Evolutionary conservation across 129 eudicot genomes (phyloP).

Genomic region (Gnaphalium uliginosum): DNA sequence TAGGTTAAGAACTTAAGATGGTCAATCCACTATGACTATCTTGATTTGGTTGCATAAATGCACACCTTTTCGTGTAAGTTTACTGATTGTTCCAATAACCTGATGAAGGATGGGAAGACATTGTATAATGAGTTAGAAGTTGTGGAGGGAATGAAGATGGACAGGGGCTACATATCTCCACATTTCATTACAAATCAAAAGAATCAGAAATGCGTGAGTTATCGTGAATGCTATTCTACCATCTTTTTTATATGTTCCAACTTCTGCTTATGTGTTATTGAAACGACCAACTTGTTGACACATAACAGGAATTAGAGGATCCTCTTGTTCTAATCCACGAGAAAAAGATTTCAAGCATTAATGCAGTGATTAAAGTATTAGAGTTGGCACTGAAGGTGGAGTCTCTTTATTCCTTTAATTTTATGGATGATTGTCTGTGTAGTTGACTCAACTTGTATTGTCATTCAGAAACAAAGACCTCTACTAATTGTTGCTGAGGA

Average conservation of each 20-base stretch:
- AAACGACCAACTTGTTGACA: not conserved
- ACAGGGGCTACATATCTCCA: slow-evolving; percentile 86
- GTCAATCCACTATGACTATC: not conserved
- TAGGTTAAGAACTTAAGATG: not conserved
- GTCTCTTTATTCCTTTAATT: not conserved
- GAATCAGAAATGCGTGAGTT: slow-evolving; percentile 79
- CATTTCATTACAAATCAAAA: slow-evolving; percentile 75
- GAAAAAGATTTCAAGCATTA: slow-evolving; percentile 68
- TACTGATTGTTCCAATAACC: not conserved
- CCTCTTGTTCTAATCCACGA: slow-evolving; percentile 74
- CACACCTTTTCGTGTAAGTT: not conserved
- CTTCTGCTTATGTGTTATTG: not conserved
- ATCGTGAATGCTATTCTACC: not conserved
- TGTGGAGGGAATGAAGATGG: slow-evolving; percentile 92
- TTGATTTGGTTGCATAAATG: not conserved
- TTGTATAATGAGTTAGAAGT: slow-evolving; percentile 74
- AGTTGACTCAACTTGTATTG: not conserved
- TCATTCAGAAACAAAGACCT: slow-evolving; percentile 68
- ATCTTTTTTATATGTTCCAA: not conserved
- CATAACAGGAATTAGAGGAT: slow-evolving; percentile 67
- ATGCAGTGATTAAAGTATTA: slow-evolving; percentile 58
- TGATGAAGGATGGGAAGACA: slow-evolving; percentile 74
- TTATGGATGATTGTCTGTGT: not conserved
- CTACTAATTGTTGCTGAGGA: slow-evolving; percentile 74
- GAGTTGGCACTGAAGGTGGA: slow-evolving; percentile 77